Conservation (phyloP, 2,329 filamentous ascomycete genomes). For the Arthrobotrys sphaeroides region DNA sequence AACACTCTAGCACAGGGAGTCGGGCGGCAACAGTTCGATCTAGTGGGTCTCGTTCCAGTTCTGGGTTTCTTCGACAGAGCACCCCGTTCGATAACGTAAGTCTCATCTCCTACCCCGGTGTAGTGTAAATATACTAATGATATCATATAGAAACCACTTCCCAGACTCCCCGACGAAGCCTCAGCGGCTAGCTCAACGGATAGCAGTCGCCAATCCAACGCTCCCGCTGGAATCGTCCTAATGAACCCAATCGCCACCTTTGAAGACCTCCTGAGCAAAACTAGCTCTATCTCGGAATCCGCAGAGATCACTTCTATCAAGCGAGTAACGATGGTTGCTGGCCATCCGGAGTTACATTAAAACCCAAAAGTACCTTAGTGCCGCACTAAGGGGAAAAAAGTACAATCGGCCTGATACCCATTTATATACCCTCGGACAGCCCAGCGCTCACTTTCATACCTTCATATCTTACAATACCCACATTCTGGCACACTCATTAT, state of each 20-base stretch:
- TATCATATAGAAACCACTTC: conserved; percentile 38
- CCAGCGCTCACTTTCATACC: background rate
- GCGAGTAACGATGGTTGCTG: conserved; percentile 52
- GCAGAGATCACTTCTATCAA: conserved; percentile 40
- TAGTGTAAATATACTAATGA: background rate
- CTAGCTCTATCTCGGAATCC: conserved; percentile 41
- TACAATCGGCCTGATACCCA: background rate
- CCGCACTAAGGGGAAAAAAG: background rate
- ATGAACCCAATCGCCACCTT: conserved; percentile 47
- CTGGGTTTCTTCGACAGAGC: conserved; percentile 42
- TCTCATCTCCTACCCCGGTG: background rate
- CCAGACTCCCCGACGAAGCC: conserved; percentile 41
- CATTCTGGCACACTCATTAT: background rate
- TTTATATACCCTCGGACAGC: background rate
- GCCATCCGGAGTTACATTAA: conserved; percentile 48
- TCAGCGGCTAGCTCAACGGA: background rate
- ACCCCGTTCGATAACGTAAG: conserved; percentile 51
- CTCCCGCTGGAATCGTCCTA: background rate
- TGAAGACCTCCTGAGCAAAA: conserved; percentile 48
- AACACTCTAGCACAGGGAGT: conserved; percentile 43
- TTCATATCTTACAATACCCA: background rate
- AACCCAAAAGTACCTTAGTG: background rate
- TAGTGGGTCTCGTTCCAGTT: conserved; percentile 24
- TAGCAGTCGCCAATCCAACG: background rate
- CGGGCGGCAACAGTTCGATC: conserved; percentile 34